Evolutionary conservation across 2,329 filamentous ascomycete genomes (phyloP), one percentile per base, ranked within the genome.

Genomic region (Neopestalotiopsis rosae): DNA sequence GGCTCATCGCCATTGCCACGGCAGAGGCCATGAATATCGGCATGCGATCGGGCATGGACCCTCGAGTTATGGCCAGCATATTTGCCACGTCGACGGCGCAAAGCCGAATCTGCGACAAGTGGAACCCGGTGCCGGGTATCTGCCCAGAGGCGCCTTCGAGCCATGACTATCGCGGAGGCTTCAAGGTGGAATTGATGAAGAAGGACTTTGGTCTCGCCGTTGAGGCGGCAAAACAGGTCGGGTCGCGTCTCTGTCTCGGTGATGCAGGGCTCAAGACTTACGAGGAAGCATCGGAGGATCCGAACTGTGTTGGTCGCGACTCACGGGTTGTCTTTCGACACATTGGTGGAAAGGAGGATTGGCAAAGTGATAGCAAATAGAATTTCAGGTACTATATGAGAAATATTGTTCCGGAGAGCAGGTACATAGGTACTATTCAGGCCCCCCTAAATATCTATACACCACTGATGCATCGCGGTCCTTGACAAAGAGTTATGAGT

Each of bases 1-100:
- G 86, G 1, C 79, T 89, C 28, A 89, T 90, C 68, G 85, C 87
- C 5, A 88, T 90, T 66, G 88, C 87, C 0, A 83, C 81, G 58
- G 82, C 86, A 0, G 88, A 90, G 75, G 87, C 87, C 1, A 85
- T 90, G 80, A 85, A 89, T 69, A 87, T 90, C 76, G 88, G 87
- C 0, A 90, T 90, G 80, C 78, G 82, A 1, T 83, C 85, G 5
- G 88, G 88, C 0, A 79, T 90, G 67, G 86, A 89, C 69, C 86
- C 88, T 0, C 76, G 83, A 4, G 82, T 87, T 2, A 79, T 90
- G 30, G 74, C 74, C 2, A 62, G 42, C 1, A 75, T 77, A 3
- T 77, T 78, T 57, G 68, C 68, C 13, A 73, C 74, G 2, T 74
- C 76, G 5, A 77, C 76, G 0, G 77, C 76, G 9, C 77, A 79